These are phyloP conservation scores for Austroboletus rostrupii DNA, from an alignment of 1,284 basidiomycete genomes.

Conservation along the genomic window DNA sequence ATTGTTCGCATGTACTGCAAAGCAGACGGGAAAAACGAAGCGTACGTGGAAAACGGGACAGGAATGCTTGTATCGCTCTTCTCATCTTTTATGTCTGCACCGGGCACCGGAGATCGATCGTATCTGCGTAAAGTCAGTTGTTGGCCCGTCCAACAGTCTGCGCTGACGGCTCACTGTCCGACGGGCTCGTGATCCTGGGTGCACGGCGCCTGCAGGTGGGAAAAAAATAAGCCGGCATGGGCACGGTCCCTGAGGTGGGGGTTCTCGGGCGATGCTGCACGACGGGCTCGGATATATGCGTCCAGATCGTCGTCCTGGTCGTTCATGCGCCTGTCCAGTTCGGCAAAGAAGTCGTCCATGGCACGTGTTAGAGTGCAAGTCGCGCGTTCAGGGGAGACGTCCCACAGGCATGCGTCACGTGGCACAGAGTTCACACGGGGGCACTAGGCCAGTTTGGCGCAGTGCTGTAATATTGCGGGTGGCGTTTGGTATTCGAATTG, in stretches of 20 bases:
- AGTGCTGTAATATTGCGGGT: no score
- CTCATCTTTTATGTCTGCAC: no score
- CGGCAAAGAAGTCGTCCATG: slow-evolving; percentile 43
- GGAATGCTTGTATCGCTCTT: not conserved
- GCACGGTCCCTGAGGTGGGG: no score
- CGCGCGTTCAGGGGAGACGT: no score
- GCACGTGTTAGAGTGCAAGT: no score
- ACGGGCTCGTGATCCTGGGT: not conserved
- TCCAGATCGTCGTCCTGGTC: slow-evolving; percentile 46
- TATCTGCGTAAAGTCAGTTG: not conserved
- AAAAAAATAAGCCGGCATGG: no score
- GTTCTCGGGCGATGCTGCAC: slow-evolving; percentile 9
- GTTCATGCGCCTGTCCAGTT: slow-evolving; percentile 51
- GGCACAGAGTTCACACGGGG: no score
- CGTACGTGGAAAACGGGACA: slow-evolving; percentile 9
- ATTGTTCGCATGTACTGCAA: slow-evolving; percentile 1
- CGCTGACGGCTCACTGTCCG: slow-evolving; percentile 11
- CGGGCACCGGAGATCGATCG: no score
- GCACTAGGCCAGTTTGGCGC: no score
- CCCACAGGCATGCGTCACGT: no score
- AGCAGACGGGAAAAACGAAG: not conserved
- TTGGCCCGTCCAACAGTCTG: not conserved
- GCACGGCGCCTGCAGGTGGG: no score
- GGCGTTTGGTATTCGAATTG: not conserved
- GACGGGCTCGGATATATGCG: slow-evolving; percentile 30